phyloP scores from a whole-genome alignment of 2,329 filamentous ascomycete genomes.

The Cordyceps farinosa region DNA sequence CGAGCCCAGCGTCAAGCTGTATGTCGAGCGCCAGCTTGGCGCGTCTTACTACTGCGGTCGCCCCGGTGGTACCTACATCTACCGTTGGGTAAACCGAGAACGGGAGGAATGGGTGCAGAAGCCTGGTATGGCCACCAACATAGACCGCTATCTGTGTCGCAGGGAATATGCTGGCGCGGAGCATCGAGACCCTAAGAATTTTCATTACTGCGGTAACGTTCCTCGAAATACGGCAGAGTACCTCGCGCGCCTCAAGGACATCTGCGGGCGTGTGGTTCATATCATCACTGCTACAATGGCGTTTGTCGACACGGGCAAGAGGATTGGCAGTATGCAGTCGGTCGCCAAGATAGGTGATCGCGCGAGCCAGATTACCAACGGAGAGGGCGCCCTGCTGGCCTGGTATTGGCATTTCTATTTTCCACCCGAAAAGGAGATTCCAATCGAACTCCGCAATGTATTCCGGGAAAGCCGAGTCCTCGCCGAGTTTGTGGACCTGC shows the following conservation, averaged over 20 bases:
- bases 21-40: background rate
- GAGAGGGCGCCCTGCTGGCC: background rate
- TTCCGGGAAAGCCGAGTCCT: background rate
- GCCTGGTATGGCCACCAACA: too few species aligned
- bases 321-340: background rate
- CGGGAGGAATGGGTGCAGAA: too few species aligned
- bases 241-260: constrained; percentile 18
- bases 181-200: background rate
- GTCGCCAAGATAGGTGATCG: background rate
- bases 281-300: constrained; percentile 19
- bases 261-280: constrained; percentile 18
- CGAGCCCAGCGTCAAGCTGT: too few species aligned
- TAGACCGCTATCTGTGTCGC: too few species aligned
- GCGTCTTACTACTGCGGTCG: constrained; percentile 27
- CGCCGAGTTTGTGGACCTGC: background rate
- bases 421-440: background rate
- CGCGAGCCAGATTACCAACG: background rate
- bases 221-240: constrained; percentile 23
- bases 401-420: background rate
- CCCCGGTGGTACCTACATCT: constrained; percentile 27
- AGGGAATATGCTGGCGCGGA: too few species aligned
- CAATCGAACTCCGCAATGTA: background rate
- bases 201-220: constrained; percentile 24
- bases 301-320: background rate
- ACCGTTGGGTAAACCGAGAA: constrained; percentile 20